Evolutionary conservation across 176 grass and related monocot species (phyloP).

Genomic region (Carex scoparia): DNA sequence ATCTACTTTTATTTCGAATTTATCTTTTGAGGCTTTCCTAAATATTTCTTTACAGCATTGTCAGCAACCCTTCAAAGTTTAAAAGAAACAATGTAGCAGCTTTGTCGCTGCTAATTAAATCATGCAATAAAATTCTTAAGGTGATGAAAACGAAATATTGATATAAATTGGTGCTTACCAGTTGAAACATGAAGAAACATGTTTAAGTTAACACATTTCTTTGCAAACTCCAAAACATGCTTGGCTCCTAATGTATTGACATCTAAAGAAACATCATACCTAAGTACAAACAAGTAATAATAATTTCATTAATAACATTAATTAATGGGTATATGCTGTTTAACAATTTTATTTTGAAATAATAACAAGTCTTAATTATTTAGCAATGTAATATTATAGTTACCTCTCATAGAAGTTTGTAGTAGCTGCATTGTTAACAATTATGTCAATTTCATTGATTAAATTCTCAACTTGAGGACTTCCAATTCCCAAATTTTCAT

Average conservation of each 20-base stretch:
- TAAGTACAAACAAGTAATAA: neutral
- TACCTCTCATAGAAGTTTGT: conserved; percentile 78
- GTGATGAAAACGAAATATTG: neutral
- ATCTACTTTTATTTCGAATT: too few species aligned
- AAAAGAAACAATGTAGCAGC: too few species aligned
- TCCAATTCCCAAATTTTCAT: conserved; percentile 49
- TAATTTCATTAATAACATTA: too few species aligned
- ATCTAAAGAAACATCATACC: conserved; percentile 54
- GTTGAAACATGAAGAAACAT: conserved; percentile 80
- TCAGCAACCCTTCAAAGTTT: too few species aligned
- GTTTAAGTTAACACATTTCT: conserved; percentile 53
- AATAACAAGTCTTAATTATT: neutral
- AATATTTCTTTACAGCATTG: too few species aligned
- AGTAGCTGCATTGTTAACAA: conserved; percentile 73
- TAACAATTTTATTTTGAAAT: neutral
- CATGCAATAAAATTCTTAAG: neutral
- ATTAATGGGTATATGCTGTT: too few species aligned
- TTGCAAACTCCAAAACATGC: conserved; percentile 47
- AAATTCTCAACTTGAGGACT: conserved; percentile 24
- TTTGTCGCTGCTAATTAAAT: too few species aligned
- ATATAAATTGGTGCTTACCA: conserved; percentile 27
- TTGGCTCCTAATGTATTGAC: conserved; percentile 44
- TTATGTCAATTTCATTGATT: conserved; percentile 41
- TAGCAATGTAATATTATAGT: neutral
- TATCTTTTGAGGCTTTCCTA: too few species aligned